Evolutionary conservation across 2,329 filamentous ascomycete genomes (phyloP).

Genomic region (Arthroderma sp.): DNA sequence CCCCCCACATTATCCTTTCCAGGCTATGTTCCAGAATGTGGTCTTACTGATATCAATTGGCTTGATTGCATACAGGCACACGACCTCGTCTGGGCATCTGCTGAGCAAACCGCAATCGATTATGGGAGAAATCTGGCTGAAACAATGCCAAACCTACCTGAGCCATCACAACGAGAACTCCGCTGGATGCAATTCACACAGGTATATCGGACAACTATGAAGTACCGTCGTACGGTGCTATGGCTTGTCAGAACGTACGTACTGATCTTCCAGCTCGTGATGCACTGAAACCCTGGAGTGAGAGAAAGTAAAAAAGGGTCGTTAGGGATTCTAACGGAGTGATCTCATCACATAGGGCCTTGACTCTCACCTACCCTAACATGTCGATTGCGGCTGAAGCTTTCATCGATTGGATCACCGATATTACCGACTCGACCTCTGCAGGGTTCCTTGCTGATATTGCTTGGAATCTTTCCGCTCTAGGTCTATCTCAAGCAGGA

Average conservation of each 20-base stretch:
- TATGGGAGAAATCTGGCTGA: constrained; percentile 9
- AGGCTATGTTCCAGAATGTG: background rate
- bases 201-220: constrained; percentile 9
- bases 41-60: background rate
- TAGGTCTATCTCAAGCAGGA: constrained; percentile 8
- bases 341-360: constrained; percentile 6
- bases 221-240: constrained; percentile 9
- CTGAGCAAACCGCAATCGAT: constrained; percentile 10
- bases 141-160: constrained; percentile 2
- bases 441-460: constrained; percentile 11
- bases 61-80: constrained; percentile 4
- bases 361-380: constrained; percentile 9
- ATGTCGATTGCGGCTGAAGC: constrained; percentile 9
- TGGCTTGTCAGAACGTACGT: constrained; percentile 11
- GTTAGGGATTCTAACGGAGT: background rate
- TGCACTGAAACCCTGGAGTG: background rate
- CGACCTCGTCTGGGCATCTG: constrained; percentile 8
- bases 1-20: background rate
- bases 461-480: constrained; percentile 9
- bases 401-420: constrained; percentile 12
- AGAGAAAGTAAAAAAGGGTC: background rate
- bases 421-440: constrained; percentile 9
- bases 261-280: background rate
- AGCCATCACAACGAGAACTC: constrained; percentile 5
- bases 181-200: constrained; percentile 9